These are phyloP conservation scores for Chytriomyces sp. DNA, from an alignment of 192 early-diverging fungal genomes.

Conservation along the genomic window DNA sequence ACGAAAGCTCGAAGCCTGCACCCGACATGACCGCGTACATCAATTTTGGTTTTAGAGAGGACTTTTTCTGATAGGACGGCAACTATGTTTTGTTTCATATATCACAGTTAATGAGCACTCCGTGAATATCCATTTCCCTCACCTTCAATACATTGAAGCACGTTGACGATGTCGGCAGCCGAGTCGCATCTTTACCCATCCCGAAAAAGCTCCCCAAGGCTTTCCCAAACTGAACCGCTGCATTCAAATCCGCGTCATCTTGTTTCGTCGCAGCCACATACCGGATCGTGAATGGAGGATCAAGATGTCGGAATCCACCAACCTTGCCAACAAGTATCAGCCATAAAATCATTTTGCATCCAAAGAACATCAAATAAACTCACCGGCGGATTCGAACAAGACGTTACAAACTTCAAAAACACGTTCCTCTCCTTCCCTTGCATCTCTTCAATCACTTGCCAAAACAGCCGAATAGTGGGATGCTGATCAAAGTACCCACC, in stretches of 20 bases:
- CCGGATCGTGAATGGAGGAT: conserved; percentile 48
- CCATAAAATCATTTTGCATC: no score
- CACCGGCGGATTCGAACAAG: conserved; percentile 46
- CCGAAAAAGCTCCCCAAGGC: conserved; percentile 41
- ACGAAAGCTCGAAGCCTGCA: conserved; percentile 53
- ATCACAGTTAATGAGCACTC: not conserved
- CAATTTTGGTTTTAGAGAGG: conserved; percentile 44
- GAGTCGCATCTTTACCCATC: conserved; percentile 42
- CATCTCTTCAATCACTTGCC: conserved; percentile 43
- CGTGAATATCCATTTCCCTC: not conserved
- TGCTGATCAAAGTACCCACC: conserved; percentile 49
- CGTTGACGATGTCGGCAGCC: conserved; percentile 50
- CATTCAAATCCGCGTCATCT: conserved; percentile 16
- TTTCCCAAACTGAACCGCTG: conserved; percentile 16
- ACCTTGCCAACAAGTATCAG: no score
- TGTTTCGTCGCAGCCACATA: conserved; percentile 35
- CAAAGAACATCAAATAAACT: no score
- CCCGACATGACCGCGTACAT: conserved; percentile 48
- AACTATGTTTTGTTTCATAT: conserved; percentile 23
- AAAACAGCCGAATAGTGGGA: conserved; percentile 40
- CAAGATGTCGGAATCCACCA: conserved; percentile 46
- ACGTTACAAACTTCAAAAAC: conserved; percentile 50
- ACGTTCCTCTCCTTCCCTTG: conserved; percentile 38
- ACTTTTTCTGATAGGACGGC: conserved; percentile 47
- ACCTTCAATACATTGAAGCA: conserved; percentile 54